phyloP scores from a whole-genome alignment of 116 monocot genomes.

The Dioscorea cayenensis region DNA sequence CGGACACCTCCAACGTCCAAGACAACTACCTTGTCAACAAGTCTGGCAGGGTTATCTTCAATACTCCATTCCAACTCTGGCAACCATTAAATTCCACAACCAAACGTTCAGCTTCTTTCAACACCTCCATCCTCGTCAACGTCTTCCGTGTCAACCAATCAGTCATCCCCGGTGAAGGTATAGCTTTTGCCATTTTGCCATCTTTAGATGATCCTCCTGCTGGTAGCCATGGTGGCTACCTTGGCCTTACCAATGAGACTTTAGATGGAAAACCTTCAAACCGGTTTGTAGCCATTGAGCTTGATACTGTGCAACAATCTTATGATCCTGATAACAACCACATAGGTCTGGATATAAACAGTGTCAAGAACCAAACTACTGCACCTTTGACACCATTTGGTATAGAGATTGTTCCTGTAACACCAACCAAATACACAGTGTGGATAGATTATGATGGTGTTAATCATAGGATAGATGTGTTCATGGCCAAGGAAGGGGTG shows the following conservation, averaged over 20 bases:
- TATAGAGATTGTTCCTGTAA: slow-evolving; percentile 23
- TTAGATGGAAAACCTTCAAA: slow-evolving; percentile 40
- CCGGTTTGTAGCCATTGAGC: slow-evolving; percentile 74
- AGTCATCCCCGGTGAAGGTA: slow-evolving; percentile 45
- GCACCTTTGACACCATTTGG: slow-evolving; percentile 28
- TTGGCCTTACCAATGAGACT: slow-evolving; percentile 79
- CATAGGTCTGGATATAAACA: slow-evolving; percentile 77
- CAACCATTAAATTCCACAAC: neutral
- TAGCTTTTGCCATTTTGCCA: slow-evolving; percentile 58
- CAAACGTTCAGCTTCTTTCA: slow-evolving; percentile 29
- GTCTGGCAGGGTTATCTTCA: slow-evolving; percentile 58
- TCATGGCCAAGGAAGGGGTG: slow-evolving; percentile 15
- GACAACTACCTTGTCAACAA: slow-evolving; percentile 31
- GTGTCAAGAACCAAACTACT: slow-evolving; percentile 29
- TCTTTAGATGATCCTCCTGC: slow-evolving; percentile 15
- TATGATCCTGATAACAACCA: slow-evolving; percentile 78
- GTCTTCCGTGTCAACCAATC: slow-evolving; percentile 15
- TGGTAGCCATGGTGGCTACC: slow-evolving; percentile 46
- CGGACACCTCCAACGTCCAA: slow-evolving; percentile 31
- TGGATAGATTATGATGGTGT: slow-evolving; percentile 70
- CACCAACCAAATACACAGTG: slow-evolving; percentile 22
- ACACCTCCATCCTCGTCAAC: slow-evolving; percentile 39
- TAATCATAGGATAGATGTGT: slow-evolving; percentile 18
- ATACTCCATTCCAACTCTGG: slow-evolving; percentile 39
- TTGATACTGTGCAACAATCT: slow-evolving; percentile 64